Conservation (phyloP, 441 rosid genomes). For the Theobroma grandiflorum region DNA sequence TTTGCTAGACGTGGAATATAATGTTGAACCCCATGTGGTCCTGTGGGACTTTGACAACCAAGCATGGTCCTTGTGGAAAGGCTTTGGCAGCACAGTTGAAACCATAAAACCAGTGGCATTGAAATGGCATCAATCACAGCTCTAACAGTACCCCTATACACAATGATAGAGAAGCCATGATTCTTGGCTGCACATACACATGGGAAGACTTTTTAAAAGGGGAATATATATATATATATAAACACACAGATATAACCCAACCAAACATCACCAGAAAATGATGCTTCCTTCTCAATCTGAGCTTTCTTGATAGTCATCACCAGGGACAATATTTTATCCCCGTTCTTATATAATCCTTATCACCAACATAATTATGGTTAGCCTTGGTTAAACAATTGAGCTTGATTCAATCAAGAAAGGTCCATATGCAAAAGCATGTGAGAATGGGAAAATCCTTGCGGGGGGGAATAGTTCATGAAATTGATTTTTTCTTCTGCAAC, state of each 20-base stretch:
- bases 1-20: slow-evolving; percentile 18
- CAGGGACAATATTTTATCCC: slow-evolving; percentile 10
- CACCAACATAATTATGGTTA: slow-evolving; percentile 36
- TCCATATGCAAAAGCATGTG: slow-evolving; percentile 46
- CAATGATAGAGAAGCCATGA: slow-evolving; percentile 53
- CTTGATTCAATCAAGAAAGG: slow-evolving; percentile 36
- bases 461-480: slow-evolving; percentile 21
- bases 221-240: slow-evolving; percentile 15
- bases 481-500: slow-evolving; percentile 24
- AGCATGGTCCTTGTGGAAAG: slow-evolving; percentile 23
- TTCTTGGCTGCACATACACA: slow-evolving; percentile 55
- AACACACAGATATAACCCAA: slow-evolving; percentile 18
- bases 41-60: slow-evolving; percentile 37
- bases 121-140: slow-evolving; percentile 48
- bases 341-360: slow-evolving; percentile 30
- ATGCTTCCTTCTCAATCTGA: slow-evolving; percentile 41
- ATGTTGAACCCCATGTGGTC: slow-evolving; percentile 33
- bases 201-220: slow-evolving; percentile 32
- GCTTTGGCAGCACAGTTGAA: slow-evolving; percentile 31
- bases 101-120: slow-evolving; percentile 34
- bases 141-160: slow-evolving; percentile 33
- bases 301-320: slow-evolving; percentile 34
- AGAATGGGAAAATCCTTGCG: slow-evolving; percentile 23
- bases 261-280: slow-evolving; percentile 39
- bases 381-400: slow-evolving; percentile 35